Conservation (phyloP, 371 early-diverging fungal species). For the Chytridium lagenaria region DNA sequence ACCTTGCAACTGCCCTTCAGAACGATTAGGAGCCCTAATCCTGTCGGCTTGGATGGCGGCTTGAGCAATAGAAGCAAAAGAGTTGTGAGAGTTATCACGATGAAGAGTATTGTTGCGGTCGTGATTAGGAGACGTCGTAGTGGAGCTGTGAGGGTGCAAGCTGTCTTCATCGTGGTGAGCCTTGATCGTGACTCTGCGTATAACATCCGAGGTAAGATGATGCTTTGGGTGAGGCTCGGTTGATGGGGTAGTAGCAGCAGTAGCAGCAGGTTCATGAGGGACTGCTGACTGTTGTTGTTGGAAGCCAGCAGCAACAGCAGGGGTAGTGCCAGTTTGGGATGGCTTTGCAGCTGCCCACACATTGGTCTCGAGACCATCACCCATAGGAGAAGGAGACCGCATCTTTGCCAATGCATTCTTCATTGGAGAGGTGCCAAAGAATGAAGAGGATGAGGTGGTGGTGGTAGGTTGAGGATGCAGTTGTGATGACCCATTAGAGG, state of each 20-base stretch:
- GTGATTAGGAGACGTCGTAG: too few relatives aligned
- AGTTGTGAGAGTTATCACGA: neutral
- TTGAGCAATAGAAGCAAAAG: slow-evolving; percentile 5
- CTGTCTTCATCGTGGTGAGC: neutral
- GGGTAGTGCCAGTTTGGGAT: neutral
- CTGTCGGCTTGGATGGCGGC: slow-evolving; percentile 14
- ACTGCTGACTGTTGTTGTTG: neutral
- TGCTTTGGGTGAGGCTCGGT: neutral
- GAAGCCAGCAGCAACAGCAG: neutral
- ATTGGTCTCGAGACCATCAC: neutral
- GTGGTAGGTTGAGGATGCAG: too few relatives aligned
- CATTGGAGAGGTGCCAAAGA: neutral
- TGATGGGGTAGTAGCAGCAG: neutral
- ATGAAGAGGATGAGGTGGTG: neutral
- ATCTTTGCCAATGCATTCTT: neutral
- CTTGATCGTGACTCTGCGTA: neutral
- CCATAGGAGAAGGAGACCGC: slow-evolving; percentile 11
- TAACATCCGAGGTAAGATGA: neutral
- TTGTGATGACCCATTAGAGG: too few relatives aligned
- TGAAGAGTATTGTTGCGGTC: neutral
- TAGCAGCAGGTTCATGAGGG: neutral
- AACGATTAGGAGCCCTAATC: neutral
- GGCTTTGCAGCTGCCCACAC: neutral
- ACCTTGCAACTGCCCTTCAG: slow-evolving; percentile 12
- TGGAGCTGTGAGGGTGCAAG: too few relatives aligned